Base-by-base conservation (phyloP, 2,329 filamentous ascomycete genomes). In the Stylonectria norvegica region DNA sequence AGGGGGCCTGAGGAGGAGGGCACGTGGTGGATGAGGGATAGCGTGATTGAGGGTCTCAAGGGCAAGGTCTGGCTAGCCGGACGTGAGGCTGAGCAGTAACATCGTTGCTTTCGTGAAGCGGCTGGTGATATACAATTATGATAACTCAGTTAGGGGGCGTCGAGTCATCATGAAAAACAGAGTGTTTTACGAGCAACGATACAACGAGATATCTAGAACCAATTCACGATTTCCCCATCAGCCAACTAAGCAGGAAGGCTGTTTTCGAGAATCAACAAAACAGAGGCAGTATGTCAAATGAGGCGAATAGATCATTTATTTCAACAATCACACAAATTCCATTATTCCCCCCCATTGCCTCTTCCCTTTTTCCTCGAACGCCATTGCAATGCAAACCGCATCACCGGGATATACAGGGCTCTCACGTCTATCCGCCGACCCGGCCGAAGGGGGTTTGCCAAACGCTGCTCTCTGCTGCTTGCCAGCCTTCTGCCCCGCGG, bases 11-110 rank as follows among this genome's bases (percentile, higher is more conserved):
- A 51, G 3, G 52, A 53, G 15, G 64, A 65, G 40, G 59, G 57
- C 5, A 60, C 65, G 2, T 79, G 76, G 66, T 81, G 77, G 77
- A 63, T 81, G 57, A 60, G 71, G 36, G 74, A 78, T 37, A 73
- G 72, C 27, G 70, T 74, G 5, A 66, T 81, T 11, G 76, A 80
- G 55, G 64, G 65, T 25, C 56, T 81, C 32, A 79, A 78, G 59
- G 75, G 76, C 0, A 70, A 64, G 49, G 69, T 76, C 1, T 79
- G 75, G 70, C 63, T 79, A 40, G 70, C 68, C 14, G 70, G 68
- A 3, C 59, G 66, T 27, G 66, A 64, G 22, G 60, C 52, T 5
- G 58, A 61, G 41, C 42, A 55, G 30, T 59, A 56, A 25, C 22
- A 25, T 25, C 12, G 22, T 25, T 12, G 22, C 22, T 12, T 12